Evolutionary conservation across 2,329 filamentous ascomycete species (phyloP).

Genomic region (Xylaria sp.): DNA sequence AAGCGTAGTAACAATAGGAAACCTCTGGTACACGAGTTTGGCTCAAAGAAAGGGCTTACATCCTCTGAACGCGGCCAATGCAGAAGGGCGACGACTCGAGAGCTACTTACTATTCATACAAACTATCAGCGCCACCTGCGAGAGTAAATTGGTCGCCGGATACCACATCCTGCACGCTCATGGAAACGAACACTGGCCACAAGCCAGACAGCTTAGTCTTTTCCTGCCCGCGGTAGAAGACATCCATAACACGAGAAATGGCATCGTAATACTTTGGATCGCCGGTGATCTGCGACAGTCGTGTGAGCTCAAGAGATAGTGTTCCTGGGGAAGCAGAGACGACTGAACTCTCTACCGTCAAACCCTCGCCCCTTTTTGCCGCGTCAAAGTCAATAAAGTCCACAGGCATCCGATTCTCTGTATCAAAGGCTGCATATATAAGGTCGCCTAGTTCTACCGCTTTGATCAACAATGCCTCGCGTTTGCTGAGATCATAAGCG

Average conservation of each 20-base stretch:
- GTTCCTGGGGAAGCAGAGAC: constrained; percentile 66
- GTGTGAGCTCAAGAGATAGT: constrained; percentile 76
- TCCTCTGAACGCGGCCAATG: neutral
- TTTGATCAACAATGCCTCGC: constrained; percentile 55
- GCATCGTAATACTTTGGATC: constrained; percentile 80
- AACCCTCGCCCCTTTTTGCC: constrained; percentile 51
- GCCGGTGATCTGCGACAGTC: constrained; percentile 77
- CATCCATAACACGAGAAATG: constrained; percentile 72
- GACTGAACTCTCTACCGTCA: constrained; percentile 51
- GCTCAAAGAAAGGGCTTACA: neutral
- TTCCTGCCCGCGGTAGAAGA: constrained; percentile 72
- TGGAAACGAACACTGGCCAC: constrained; percentile 75
- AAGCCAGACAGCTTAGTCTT: constrained; percentile 75
- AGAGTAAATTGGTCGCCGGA: constrained; percentile 51
- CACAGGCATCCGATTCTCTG: constrained; percentile 57
- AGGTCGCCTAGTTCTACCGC: constrained; percentile 59
- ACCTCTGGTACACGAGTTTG: neutral
- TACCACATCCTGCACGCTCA: constrained; percentile 59
- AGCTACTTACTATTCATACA: constrained; percentile 58
- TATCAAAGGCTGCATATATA: constrained; percentile 59
- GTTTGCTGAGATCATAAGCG: constrained; percentile 54
- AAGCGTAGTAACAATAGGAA: too few relatives aligned
- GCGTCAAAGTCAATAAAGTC: constrained; percentile 58
- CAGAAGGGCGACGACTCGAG: neutral
- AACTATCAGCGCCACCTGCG: constrained; percentile 52